Conservation (phyloP, 1,284 basidiomycete species). For the Wallemia ichthyophaga region DNA sequence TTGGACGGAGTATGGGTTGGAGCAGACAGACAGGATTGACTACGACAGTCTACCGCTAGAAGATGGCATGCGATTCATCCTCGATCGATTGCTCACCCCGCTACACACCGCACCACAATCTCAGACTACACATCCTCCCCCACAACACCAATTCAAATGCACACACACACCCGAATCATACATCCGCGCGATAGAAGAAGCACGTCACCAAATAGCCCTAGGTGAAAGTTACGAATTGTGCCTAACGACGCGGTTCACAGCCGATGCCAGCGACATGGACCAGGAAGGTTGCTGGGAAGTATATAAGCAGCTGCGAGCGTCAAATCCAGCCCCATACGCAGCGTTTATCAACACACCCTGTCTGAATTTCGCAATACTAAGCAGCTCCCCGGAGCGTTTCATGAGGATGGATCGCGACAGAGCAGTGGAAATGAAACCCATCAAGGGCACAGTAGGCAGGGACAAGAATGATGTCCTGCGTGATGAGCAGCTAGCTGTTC, state of each 20-base stretch:
- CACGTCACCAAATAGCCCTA: slow-evolving; percentile 42
- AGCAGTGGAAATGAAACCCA: slow-evolving; percentile 54
- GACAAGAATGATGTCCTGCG: slow-evolving; percentile 12
- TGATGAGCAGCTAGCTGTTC: slow-evolving; percentile 13
- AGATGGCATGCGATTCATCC: not conserved
- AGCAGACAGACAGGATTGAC: slow-evolving; percentile 6
- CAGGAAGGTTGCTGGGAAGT: slow-evolving; percentile 9
- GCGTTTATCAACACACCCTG: slow-evolving; percentile 42
- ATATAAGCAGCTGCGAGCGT: slow-evolving; percentile 27
- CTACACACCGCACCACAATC: not conserved
- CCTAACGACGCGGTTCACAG: slow-evolving; percentile 38
- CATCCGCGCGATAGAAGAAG: slow-evolving; percentile 35
- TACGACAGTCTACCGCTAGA: not conserved
- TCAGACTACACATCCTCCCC: not conserved
- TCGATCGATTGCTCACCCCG: not conserved
- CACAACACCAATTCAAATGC: slow-evolving; percentile 10
- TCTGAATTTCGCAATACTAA: slow-evolving; percentile 35
- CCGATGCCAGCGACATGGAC: slow-evolving; percentile 5
- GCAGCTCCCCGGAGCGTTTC: slow-evolving; percentile 69
- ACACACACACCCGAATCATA: slow-evolving; percentile 22
- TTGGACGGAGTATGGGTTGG: slow-evolving; percentile 19
- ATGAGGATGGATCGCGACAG: slow-evolving; percentile 47
- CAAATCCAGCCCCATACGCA: slow-evolving; percentile 76
- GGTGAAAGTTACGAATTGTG: slow-evolving; percentile 95
- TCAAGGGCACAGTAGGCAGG: slow-evolving; percentile 44